Evolutionary conservation across 163 green algal genomes (phyloP).

Genomic region (Chlorella variabilis): DNA sequence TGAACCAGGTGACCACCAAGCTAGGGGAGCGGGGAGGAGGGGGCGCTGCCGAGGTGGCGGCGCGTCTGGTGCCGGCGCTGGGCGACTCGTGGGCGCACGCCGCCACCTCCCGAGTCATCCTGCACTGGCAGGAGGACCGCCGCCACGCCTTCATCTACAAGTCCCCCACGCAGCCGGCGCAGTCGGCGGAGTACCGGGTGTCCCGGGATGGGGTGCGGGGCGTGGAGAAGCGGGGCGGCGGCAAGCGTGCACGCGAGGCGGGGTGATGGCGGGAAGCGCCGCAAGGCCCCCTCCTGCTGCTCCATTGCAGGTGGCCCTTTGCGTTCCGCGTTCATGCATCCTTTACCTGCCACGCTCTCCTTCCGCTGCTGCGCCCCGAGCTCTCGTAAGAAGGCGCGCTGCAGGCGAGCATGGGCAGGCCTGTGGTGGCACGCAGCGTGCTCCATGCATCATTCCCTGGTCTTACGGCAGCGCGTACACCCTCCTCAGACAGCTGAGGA

Average conservation of each 20-base stretch:
- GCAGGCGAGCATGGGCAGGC: no score
- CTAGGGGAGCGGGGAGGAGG: constrained; percentile 7
- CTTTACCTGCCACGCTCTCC: no score
- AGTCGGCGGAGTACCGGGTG: constrained; percentile 60
- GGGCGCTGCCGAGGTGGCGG: constrained; percentile 22
- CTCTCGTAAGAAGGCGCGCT: no score
- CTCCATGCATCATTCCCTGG: no score
- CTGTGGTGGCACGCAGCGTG: no score
- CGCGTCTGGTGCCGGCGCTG: constrained; percentile 68
- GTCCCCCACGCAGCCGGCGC: constrained; percentile 63
- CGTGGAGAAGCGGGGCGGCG: constrained; percentile 6
- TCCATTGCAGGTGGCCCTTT: no score
- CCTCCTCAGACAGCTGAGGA: no score
- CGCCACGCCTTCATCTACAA: constrained; percentile 77
- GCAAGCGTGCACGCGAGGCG: constrained; percentile 39
- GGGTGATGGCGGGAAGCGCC: not conserved
- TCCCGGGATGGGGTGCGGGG: constrained; percentile 63
- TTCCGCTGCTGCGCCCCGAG: no score
- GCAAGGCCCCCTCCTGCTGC: no score
- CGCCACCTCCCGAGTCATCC: constrained; percentile 82
- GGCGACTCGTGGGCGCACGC: constrained; percentile 91
- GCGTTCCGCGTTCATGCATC: no score
- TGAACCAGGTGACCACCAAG: constrained; percentile 88
- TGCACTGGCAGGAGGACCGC: constrained; percentile 79
- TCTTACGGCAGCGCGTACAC: no score